A percentile compares a stretch with the other conserved stretches of the same genome.
Evolutionary conservation across 1,139 yeast species (phyloP).

Genomic region (Protomyces pachydermus): DNA sequence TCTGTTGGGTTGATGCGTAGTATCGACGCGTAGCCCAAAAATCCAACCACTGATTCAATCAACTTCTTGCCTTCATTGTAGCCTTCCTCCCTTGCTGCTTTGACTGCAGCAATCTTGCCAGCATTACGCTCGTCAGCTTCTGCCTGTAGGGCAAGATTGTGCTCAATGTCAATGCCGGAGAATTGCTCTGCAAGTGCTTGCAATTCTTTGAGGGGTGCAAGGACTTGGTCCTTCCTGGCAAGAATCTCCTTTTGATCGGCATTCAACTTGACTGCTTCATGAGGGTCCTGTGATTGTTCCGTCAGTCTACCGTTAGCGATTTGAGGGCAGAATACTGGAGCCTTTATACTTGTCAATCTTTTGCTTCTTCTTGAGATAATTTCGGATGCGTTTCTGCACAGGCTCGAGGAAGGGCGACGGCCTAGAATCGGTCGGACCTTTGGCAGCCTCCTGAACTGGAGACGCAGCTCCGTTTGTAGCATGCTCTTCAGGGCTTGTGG

Average conservation of each 20-base stretch:
- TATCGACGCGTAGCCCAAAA: constrained; percentile 39
- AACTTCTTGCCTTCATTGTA: constrained; percentile 33
- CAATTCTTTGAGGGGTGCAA: constrained; percentile 41
- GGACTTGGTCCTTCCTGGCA: constrained; percentile 39
- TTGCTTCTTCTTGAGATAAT: constrained; percentile 24
- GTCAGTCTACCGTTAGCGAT: not conserved
- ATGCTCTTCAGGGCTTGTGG: not conserved
- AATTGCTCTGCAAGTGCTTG: constrained; percentile 38
- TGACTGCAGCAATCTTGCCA: constrained; percentile 15
- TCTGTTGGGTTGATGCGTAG: constrained; percentile 11
- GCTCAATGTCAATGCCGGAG: constrained; percentile 33
- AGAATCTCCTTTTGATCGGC: constrained; percentile 41
- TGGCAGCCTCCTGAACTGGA: not conserved
- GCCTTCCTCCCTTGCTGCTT: constrained; percentile 22
- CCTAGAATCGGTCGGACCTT: not conserved
- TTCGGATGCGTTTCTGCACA: constrained; percentile 22
- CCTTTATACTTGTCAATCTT: constrained; percentile 8
- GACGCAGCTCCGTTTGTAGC: not conserved
- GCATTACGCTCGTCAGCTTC: constrained; percentile 7
- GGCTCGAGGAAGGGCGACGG: constrained; percentile 18
- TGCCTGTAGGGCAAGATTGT: constrained; percentile 17
- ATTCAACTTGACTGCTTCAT: constrained; percentile 37
- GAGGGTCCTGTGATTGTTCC: constrained; percentile 10
- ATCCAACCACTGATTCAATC: constrained; percentile 37
- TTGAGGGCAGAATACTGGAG: too few species aligned